phyloP scores from a whole-genome alignment of 2,329 filamentous ascomycete species.

The Coleophoma cylindrospora region DNA sequence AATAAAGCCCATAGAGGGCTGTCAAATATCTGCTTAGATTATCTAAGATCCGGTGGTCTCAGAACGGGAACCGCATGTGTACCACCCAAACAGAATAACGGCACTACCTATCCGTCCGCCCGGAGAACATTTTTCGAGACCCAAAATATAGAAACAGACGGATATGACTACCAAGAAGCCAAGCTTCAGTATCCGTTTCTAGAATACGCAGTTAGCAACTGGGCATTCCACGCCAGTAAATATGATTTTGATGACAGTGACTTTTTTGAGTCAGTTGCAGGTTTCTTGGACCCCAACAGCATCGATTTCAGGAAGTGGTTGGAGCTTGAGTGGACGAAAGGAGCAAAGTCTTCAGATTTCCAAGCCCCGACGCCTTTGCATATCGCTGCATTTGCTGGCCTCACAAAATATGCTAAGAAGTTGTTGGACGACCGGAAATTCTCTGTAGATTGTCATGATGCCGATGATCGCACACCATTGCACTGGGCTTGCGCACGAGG shows the following conservation, averaged over 20 bases:
- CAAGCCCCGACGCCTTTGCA: constrained; percentile 11
- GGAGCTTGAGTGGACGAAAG: constrained; percentile 4
- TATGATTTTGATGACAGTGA: constrained; percentile 10
- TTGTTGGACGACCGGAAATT: neutral
- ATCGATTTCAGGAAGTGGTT: constrained; percentile 10
- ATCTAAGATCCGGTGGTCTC: constrained; percentile 6
- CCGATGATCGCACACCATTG: constrained; percentile 1
- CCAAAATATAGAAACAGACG: neutral
- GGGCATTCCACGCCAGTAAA: constrained; percentile 2
- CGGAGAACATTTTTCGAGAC: neutral
- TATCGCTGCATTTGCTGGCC: constrained; percentile 10
- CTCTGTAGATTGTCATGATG: neutral
- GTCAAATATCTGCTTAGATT: constrained; percentile 5
- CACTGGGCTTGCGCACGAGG: constrained; percentile 1
- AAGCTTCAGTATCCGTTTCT: constrained; percentile 7
- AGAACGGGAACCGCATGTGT: neutral
- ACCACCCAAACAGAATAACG: neutral
- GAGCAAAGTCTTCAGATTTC: neutral
- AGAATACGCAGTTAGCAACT: constrained; percentile 2
- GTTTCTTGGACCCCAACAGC: constrained; percentile 7
- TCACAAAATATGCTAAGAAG: constrained; percentile 3
- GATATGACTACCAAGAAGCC: constrained; percentile 8
- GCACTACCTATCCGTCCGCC: neutral
- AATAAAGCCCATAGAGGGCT: constrained; percentile 2
- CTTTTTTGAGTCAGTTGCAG: constrained; percentile 6